A percentile compares a stretch with the other conserved stretches of the same genome.
Evolutionary conservation across 2,329 filamentous ascomycete species (phyloP).

Genomic region (Arthrobotrys sphaeroides): DNA sequence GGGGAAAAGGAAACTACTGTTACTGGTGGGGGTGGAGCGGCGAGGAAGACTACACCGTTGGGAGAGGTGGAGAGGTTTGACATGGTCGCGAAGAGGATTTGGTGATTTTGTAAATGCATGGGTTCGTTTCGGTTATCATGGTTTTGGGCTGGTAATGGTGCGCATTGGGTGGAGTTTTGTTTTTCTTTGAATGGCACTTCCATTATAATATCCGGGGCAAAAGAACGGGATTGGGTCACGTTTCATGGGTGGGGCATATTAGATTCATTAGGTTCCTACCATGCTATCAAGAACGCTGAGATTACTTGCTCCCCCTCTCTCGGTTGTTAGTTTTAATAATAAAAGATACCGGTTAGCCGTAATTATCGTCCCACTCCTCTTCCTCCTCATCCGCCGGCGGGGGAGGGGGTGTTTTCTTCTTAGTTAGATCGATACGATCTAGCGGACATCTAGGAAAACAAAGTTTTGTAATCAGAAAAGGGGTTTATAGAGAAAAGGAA

Average conservation of each 20-base stretch:
- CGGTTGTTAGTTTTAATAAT: too few species aligned
- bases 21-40: constrained; percentile 61
- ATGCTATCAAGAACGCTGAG: not conserved
- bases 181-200: not conserved
- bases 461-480: not conserved
- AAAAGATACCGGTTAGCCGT: constrained; percentile 57
- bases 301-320: too few species aligned
- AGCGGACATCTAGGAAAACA: constrained; percentile 54
- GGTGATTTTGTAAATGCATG: constrained; percentile 66
- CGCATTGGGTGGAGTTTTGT: constrained; percentile 18
- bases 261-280: not conserved
- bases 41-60: constrained; percentile 69
- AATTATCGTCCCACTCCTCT: constrained; percentile 56
- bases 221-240: not conserved
- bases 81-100: constrained; percentile 97
- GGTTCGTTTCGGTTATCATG: not conserved
- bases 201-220: not conserved
- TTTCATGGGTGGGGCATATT: too few species aligned
- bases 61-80: constrained; percentile 75
- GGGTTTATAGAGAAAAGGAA: not conserved
- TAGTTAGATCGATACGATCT: constrained; percentile 55
- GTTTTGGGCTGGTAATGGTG: not conserved
- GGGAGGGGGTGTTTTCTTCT: constrained; percentile 54
- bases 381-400: constrained; percentile 52
- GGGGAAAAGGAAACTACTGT: constrained; percentile 73